Evolutionary conservation across 176 grass and related monocot genomes (phyloP).

Genomic region (Oryza meyeriana): DNA sequence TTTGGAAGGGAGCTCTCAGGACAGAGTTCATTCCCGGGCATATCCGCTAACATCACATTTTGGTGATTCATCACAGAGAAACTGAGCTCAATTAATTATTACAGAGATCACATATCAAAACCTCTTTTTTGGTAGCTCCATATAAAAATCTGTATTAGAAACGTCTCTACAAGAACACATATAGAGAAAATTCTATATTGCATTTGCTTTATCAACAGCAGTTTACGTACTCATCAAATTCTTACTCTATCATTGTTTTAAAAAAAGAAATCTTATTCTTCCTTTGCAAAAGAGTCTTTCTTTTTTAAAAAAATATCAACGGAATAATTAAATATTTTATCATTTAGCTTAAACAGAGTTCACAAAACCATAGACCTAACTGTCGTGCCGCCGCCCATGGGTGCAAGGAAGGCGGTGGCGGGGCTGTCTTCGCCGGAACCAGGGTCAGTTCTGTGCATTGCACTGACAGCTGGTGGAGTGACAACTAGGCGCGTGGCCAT

Average conservation of each 20-base stretch:
- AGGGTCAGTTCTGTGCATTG: too few species aligned
- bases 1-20: too few species aligned
- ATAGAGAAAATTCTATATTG: neutral
- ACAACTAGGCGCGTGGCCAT: too few species aligned
- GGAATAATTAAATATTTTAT: neutral
- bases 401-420: too few species aligned
- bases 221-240: neutral
- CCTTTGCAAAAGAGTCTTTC: neutral
- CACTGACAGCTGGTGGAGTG: too few species aligned
- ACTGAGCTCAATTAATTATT: neutral
- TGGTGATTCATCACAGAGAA: neutral
- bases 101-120: neutral
- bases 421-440: too few species aligned
- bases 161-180: neutral
- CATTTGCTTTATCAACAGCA: neutral
- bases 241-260: neutral
- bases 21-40: constrained; percentile 9
- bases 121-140: neutral
- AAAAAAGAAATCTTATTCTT: neutral
- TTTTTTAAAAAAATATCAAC: neutral
- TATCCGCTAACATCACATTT: neutral
- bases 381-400: too few species aligned
- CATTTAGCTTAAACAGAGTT: too few species aligned
- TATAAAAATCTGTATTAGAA: neutral
- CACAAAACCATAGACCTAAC: neutral